Conservation (phyloP, 2,329 filamentous ascomycete genomes). For the Paraconiothyrium brasiliense region DNA sequence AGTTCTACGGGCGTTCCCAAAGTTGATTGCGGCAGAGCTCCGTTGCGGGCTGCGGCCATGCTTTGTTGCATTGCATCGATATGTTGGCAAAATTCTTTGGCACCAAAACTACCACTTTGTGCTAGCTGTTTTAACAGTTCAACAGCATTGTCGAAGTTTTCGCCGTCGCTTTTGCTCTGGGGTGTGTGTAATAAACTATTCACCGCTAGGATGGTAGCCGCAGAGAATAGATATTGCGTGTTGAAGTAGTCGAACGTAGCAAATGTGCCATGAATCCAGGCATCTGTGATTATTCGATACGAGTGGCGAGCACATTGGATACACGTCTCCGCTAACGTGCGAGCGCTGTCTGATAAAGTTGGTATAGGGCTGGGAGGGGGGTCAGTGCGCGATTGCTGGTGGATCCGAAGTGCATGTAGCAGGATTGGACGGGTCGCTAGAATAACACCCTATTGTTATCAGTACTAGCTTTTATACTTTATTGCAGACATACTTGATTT, state of each 20-base stretch:
- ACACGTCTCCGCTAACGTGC: slow-evolving; percentile 56
- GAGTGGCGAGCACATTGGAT: slow-evolving; percentile 58
- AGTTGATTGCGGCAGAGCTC: slow-evolving; percentile 25
- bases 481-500: slow-evolving; percentile 36
- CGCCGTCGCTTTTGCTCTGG: slow-evolving; percentile 24
- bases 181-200: slow-evolving; percentile 48
- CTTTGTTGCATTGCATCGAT: slow-evolving; percentile 27
- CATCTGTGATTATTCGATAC: slow-evolving; percentile 53
- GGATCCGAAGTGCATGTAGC: slow-evolving; percentile 42
- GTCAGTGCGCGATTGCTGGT: slow-evolving; percentile 22
- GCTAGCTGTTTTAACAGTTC: slow-evolving; percentile 26
- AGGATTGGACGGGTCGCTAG: slow-evolving; percentile 45
- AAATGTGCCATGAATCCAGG: slow-evolving; percentile 60
- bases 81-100: slow-evolving; percentile 28
- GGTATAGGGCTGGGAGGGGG: slow-evolving; percentile 10
- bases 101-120: slow-evolving; percentile 26
- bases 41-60: slow-evolving; percentile 22
- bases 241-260: slow-evolving; percentile 59
- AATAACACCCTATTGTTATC: slow-evolving; percentile 33
- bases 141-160: slow-evolving; percentile 27
- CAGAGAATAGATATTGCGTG: slow-evolving; percentile 59
- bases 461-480: background rate
- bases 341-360: slow-evolving; percentile 38
- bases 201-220: slow-evolving; percentile 51
- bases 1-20: background rate